These are phyloP conservation scores for Tephrocybe sp. DNA, from an alignment of 768 basidiomycete species.

Conservation along the genomic window DNA sequence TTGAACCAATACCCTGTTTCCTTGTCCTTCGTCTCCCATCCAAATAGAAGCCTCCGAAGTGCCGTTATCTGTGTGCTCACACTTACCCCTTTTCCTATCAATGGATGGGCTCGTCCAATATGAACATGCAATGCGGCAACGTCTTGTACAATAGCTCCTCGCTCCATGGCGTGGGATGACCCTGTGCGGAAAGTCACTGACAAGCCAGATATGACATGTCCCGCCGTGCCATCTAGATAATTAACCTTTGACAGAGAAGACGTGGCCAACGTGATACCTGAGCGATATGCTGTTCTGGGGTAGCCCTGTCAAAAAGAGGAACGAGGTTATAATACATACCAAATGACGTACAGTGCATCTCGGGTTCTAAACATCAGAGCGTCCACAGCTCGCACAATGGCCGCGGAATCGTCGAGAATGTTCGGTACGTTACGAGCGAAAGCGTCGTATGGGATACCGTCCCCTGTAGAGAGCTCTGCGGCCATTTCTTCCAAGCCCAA, in stretches of 20 bases:
- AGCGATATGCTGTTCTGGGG: conserved; percentile 57
- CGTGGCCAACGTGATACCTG: conserved; percentile 65
- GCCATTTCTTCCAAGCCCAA: conserved; percentile 77
- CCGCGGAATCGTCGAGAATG: conserved; percentile 50
- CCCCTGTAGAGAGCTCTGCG: conserved; percentile 64
- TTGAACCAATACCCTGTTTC: conserved; percentile 56
- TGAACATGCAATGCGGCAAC: conserved; percentile 62
- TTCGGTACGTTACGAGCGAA: conserved; percentile 38
- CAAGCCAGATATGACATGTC: conserved; percentile 55
- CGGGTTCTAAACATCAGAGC: conserved; percentile 70
- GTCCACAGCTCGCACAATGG: conserved; percentile 63
- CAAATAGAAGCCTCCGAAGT: conserved; percentile 58
- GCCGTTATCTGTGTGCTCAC: conserved; percentile 67
- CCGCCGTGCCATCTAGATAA: conserved; percentile 31
- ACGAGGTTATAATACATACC: neutral
- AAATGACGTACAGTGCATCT: conserved; percentile 62
- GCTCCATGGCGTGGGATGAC: conserved; percentile 53
- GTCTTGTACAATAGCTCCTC: conserved; percentile 58
- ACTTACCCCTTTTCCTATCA: conserved; percentile 37
- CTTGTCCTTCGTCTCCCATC: conserved; percentile 44
- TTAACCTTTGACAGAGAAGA: conserved; percentile 43
- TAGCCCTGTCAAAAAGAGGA: neutral
- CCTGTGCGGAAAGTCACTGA: conserved; percentile 63
- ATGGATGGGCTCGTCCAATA: conserved; percentile 41
- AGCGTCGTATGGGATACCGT: conserved; percentile 60